Base-by-base conservation (phyloP, 805 yeast genomes). In the Wilhelminamyces savonicus region DNA sequence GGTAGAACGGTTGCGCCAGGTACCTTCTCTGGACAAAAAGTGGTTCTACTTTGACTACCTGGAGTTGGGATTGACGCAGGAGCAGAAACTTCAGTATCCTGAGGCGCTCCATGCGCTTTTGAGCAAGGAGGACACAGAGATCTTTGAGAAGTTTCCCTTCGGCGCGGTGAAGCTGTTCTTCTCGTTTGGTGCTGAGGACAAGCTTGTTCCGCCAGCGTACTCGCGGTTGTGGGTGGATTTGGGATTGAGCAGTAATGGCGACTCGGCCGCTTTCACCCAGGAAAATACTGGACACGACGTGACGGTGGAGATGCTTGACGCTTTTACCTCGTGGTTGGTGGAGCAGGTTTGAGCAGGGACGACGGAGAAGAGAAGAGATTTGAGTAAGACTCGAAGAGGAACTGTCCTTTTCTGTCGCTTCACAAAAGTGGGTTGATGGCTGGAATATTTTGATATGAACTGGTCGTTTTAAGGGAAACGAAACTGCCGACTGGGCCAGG, bases 71-170 rank as follows among this genome's bases (percentile, higher is more conserved):
- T 48, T 64, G 30, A 40, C 46, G 8, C 49, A 43, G 0, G 55
- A 47, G 5, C 45, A 39, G 25, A 28, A 33, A 13, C 22, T 33
- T 13, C 32, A 40, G 24, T 59, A 59, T 29, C 65, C 68, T 0
- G 55, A 54, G 30, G 41, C 52, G 1, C 48, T 64, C 33, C 69
- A 63, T 37, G 40, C 49, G 5, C 36, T 41, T 20, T 13, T 63
- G 13, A 39, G 52, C 10, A 31, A 32, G 4, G 52, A 54, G 19
- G 71, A 64, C 29, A 21, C 27, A 3, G 37, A 32, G 4, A 54
- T 62, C 13, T 53, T 56, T 26, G 67, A 62, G 27, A 34, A 44
- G 20, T 63, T 56, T 37, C 59, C 64, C 5, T 48, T 48, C 41
- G 24, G 35, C 13, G 40, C 45, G 20, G 43, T 62, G 32, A 54